phyloP scores from a whole-genome alignment of 345 rosid species.

The Hypericum androsaemum region DNA sequence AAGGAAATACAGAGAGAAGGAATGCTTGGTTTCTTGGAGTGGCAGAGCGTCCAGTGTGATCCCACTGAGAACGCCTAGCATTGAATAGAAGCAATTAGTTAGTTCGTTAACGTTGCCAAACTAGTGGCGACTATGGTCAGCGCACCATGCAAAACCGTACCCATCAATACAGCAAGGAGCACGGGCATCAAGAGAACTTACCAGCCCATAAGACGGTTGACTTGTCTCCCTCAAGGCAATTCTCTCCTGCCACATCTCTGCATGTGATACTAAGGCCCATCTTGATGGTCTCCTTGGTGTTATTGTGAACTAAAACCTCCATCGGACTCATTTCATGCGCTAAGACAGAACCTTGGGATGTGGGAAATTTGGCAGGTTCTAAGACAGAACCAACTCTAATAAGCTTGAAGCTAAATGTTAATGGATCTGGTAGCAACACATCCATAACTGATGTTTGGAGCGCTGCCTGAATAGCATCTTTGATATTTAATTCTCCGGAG shows the following conservation, averaged over 20 bases:
- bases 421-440: constrained; percentile 90
- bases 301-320: constrained; percentile 82
- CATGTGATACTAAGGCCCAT: constrained; percentile 75
- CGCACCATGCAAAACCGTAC: not conserved
- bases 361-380: constrained; percentile 23
- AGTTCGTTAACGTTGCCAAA: too few species aligned
- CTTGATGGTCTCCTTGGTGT: constrained; percentile 75
- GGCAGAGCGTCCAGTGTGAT: constrained; percentile 72
- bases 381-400: constrained; percentile 27
- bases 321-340: constrained; percentile 83
- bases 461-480: constrained; percentile 81
- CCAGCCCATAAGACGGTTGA: constrained; percentile 96
- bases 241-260: constrained; percentile 92
- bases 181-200: constrained; percentile 15
- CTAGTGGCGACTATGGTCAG: too few species aligned
- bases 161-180: not conserved
- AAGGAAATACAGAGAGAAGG: constrained; percentile 76
- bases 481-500: constrained; percentile 84
- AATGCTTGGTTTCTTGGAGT: constrained; percentile 56
- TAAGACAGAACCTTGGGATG: constrained; percentile 39
- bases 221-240: constrained; percentile 73
- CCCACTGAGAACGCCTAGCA: constrained; percentile 62
- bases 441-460: constrained; percentile 92
- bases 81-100: not conserved
- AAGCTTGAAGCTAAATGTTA: constrained; percentile 85